These are phyloP conservation scores for Rhypophila decipiens DNA, from an alignment of 495 filamentous ascomycete genomes.

Conservation along the genomic window DNA sequence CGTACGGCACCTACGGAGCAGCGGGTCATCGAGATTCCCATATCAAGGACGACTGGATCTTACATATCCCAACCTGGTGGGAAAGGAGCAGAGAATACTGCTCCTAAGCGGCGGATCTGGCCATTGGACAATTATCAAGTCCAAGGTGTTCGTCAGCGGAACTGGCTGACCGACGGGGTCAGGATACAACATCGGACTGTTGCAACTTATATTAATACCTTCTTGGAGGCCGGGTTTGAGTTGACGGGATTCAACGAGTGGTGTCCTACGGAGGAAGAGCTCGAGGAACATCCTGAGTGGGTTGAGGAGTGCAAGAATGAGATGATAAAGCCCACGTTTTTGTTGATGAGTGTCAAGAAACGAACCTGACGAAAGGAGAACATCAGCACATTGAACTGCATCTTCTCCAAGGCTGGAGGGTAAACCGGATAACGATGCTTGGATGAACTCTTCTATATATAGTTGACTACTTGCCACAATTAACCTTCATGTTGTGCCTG, in stretches of 20 bases:
- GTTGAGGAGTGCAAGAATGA: slow-evolving; percentile 1
- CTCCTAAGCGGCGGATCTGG: slow-evolving; percentile 16
- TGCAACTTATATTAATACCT: slow-evolving; percentile 24
- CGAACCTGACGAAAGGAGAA: too few species aligned
- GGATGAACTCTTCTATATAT: too few species aligned
- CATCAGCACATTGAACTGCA: too few species aligned
- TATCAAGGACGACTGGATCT: neutral
- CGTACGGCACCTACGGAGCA: slow-evolving; percentile 28
- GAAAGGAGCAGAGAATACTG: slow-evolving; percentile 12
- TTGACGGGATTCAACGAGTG: slow-evolving; percentile 32
- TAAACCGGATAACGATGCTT: too few species aligned
- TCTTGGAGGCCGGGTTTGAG: slow-evolving; percentile 26
- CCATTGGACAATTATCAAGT: slow-evolving; percentile 28
- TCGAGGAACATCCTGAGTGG: slow-evolving; percentile 17
- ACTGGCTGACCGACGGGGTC: slow-evolving; percentile 30
- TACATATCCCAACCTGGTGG: too few species aligned
- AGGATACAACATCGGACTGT: slow-evolving; percentile 32
- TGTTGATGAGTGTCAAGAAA: slow-evolving; percentile 17
- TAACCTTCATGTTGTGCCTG: too few species aligned
- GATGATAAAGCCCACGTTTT: slow-evolving; percentile 17
- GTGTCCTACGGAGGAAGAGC: slow-evolving; percentile 15
- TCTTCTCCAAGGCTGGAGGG: too few species aligned
- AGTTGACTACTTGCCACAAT: too few species aligned
- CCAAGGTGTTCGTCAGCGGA: slow-evolving; percentile 25
- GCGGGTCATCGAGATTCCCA: slow-evolving; percentile 8